Conservation (phyloP, 768 basidiomycete genomes). For the Mycena floridula region DNA sequence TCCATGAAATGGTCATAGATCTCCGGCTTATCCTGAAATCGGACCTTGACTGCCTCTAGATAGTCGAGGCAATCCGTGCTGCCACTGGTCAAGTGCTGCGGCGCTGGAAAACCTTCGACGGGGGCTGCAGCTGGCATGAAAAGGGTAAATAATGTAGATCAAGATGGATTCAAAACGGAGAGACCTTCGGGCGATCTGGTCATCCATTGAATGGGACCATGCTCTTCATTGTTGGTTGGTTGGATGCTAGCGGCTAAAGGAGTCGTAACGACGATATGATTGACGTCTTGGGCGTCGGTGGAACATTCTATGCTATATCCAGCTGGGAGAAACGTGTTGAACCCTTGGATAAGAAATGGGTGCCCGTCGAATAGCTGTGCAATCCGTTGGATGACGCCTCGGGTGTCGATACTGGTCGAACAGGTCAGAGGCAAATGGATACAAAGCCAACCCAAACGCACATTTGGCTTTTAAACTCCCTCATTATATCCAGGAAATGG, state of each 20-base stretch:
- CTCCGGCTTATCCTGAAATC: constrained; percentile 61
- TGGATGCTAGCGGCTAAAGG: constrained; percentile 56
- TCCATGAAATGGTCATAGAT: constrained; percentile 67
- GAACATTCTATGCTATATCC: constrained; percentile 91
- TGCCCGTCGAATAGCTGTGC: constrained; percentile 90
- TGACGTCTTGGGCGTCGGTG: constrained; percentile 51
- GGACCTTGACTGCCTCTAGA: constrained; percentile 62
- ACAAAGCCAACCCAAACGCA: too few relatives aligned
- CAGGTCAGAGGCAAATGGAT: too few relatives aligned
- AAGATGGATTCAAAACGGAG: too few relatives aligned
- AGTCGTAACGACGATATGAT: constrained; percentile 75
- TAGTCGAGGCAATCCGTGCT: constrained; percentile 65
- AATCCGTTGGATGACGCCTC: constrained; percentile 93
- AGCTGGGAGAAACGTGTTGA: constrained; percentile 94
- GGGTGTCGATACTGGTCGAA: constrained; percentile 81
- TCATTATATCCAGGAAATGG: constrained; percentile 69
- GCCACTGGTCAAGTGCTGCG: constrained; percentile 73
- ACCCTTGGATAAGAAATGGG: constrained; percentile 88
- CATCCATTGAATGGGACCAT: constrained; percentile 31
- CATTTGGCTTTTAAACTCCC: constrained; percentile 73
- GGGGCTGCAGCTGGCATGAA: too few relatives aligned
- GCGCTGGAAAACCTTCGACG: too few relatives aligned
- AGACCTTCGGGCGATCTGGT: too few relatives aligned
- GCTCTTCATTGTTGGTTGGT: constrained; percentile 42
- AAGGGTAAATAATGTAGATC: too few relatives aligned